phyloP scores from a whole-genome alignment of 2,329 filamentous ascomycete species.

The Ceratocystis destructans region DNA sequence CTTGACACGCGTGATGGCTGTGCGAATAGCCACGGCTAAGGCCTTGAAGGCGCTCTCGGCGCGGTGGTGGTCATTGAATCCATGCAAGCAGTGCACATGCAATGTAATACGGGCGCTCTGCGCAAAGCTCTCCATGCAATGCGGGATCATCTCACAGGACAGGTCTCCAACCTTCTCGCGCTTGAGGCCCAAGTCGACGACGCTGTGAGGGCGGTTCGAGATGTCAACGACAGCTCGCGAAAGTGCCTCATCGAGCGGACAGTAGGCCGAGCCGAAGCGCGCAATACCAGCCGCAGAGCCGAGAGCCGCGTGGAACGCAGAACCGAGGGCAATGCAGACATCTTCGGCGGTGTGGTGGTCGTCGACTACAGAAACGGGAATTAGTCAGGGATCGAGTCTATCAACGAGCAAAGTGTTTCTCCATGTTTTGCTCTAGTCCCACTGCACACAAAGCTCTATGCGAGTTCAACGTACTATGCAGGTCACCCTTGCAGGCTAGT shows the following conservation, averaged over 20 bases:
- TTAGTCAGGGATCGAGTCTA: background rate
- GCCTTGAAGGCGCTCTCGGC: conserved; percentile 98
- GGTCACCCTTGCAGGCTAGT: conserved; percentile 70
- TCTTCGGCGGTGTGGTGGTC: conserved; percentile 98
- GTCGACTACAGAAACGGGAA: conserved; percentile 50
- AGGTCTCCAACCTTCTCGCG: conserved; percentile 90
- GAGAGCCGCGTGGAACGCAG: conserved; percentile 69
- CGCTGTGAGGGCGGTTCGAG: conserved; percentile 76
- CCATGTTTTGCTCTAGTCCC: background rate
- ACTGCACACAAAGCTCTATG: background rate
- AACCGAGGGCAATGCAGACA: conserved; percentile 78
- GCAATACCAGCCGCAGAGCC: conserved; percentile 67
- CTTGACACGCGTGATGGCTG: conserved; percentile 59
- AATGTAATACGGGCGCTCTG: conserved; percentile 82
- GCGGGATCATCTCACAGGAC: conserved; percentile 92
- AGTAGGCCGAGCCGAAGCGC: conserved; percentile 83
- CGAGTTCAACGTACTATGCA: conserved; percentile 55
- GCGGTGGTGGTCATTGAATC: conserved; percentile 88
- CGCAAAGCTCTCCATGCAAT: conserved; percentile 88
- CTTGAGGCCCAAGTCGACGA: conserved; percentile 70
- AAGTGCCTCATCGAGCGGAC: conserved; percentile 87
- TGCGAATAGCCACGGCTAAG: conserved; percentile 68
- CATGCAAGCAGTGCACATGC: conserved; percentile 83
- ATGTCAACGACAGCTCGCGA: conserved; percentile 90
- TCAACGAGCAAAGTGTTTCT: background rate